phyloP scores from a whole-genome alignment of 2,329 filamentous ascomycete species.

The Penicillium palitans region DNA sequence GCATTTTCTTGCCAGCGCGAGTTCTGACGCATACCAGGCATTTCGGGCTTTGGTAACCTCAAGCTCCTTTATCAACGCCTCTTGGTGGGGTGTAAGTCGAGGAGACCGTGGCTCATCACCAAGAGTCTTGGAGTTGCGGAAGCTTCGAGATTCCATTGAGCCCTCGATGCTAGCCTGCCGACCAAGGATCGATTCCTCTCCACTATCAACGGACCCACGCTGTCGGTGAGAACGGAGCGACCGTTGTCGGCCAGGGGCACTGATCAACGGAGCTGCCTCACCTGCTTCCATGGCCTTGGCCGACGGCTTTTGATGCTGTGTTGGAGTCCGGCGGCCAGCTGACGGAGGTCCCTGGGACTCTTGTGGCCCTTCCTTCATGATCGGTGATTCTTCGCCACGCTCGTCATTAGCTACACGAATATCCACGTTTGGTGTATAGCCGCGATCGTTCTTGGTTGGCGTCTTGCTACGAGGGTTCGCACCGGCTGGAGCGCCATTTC shows the following conservation, averaged over 20 bases:
- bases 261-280: slow-evolving; percentile 47
- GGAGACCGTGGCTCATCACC: slow-evolving; percentile 49
- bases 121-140: slow-evolving; percentile 44
- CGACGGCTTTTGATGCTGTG: slow-evolving; percentile 49
- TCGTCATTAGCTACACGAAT: slow-evolving; percentile 48
- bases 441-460: slow-evolving; percentile 52
- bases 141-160: slow-evolving; percentile 39
- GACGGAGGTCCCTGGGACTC: slow-evolving; percentile 51
- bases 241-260: slow-evolving; percentile 47
- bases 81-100: slow-evolving; percentile 49
- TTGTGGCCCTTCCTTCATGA: slow-evolving; percentile 45
- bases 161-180: slow-evolving; percentile 43
- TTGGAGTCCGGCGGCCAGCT: slow-evolving; percentile 66
- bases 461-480: slow-evolving; percentile 50
- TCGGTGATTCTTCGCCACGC: slow-evolving; percentile 50
- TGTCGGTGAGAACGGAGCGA: slow-evolving; percentile 59
- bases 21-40: slow-evolving; percentile 94
- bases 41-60: slow-evolving; percentile 82
- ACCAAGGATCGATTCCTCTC: slow-evolving; percentile 57
- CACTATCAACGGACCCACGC: slow-evolving; percentile 69
- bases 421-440: slow-evolving; percentile 45
- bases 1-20: slow-evolving; percentile 85
- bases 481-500: slow-evolving; percentile 40
- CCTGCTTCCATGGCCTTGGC: slow-evolving; percentile 51
- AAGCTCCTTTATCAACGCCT: slow-evolving; percentile 78